Base-by-base conservation (phyloP, 2,329 filamentous ascomycete genomes). In the Xylariales sp. region DNA sequence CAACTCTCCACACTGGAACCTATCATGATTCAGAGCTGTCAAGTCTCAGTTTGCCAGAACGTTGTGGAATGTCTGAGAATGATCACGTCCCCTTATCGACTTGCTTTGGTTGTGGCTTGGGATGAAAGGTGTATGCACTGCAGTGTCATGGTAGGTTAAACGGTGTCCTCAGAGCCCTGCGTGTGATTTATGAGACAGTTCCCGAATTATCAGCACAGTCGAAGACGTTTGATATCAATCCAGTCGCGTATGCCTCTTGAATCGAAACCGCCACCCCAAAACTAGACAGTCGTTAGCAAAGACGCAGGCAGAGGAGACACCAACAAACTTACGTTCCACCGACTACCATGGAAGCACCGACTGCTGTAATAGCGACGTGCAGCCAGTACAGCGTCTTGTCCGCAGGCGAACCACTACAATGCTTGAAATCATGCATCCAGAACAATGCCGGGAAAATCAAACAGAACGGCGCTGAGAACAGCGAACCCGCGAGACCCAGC, bases 391-490 rank as follows among this genome's bases (percentile, higher is more conserved):
- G 38, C 9, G 38, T 38, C 29, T 48, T 47, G 41, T 53, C 54
- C 4, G 42, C 28, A 14, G 40, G 21, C 8, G 24, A 27, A 8
- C n/a, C 8, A 8, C 8, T 8, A 8, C n/a, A n/a, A n/a, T n/a
- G 24, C 38, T 27, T 40, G 34, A 51, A 51, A 36, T 58, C 54
- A 9, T 52, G 46, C 46, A 52, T 47, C 52, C 52, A 55, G 14
- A 60, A 49, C 14, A 56, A 45, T 4, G 48, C 57, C 1, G 56
- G 59, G 31, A 58, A 48, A 6, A 56, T 48, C 1, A 59, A 42
- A 27, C 48, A 54, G n/a, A 60, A 56, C 24, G 57, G 57, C 0
- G 58, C 58, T 31, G 55, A 57, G 31, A 56, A 60, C 3, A 61
- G 36, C 2, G 56, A 49, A 2, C 56, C 59, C 4, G 56, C 53